Evolutionary conservation across 495 filamentous ascomycete genomes (phyloP), one percentile per base, ranked within the genome.

Genomic region (Talaromyces ruber): DNA sequence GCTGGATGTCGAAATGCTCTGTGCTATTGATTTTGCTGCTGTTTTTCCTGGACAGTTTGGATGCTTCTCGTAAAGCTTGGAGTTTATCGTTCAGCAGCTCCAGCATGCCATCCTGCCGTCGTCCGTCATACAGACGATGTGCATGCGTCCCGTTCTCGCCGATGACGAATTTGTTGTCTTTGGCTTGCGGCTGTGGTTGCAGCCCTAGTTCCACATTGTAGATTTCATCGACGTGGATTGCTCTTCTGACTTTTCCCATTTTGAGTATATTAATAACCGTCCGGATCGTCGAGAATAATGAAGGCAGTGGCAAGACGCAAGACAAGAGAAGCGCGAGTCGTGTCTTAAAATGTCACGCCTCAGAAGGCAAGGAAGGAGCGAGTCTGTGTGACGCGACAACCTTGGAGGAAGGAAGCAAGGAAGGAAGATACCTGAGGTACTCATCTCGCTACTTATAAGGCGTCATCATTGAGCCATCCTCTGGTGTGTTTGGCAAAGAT

Each of bases 61-160:
- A 43, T 1, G 60, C 26, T 58, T 63, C 61, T 55, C 29, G 24
- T 18, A 57, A 16, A 4, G n/a, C 37, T 45, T 55, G 50, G 5
- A 62, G 52, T 47, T 57, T 62, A 28, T 57, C 60, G 16, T 62
- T 50, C 34, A 62, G n/a, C 14, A 57, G 25, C 4, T 63, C 61
- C 30, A 63, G 61, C 51, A 63, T 25, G 0, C 61, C 61, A 50
- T 57, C 52, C 24, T 59, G 51, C 0, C 55, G 53, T n/a, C 55
- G 32, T 14, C 55, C 61, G 22, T 57, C 54, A 32, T 51, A 51
- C 21, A 63, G 61, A 32, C 55, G 55, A 50, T 63, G 61, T 7
- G 53, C 51, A 45, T 63, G 61, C 14, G 53, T 34, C 6, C 61
- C 61, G 45, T 63, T 37, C 4, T 50, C 34, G 24, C 8, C 9